Conservation (phyloP, 345 rosid species). For the Hibiscus syriacus region DNA sequence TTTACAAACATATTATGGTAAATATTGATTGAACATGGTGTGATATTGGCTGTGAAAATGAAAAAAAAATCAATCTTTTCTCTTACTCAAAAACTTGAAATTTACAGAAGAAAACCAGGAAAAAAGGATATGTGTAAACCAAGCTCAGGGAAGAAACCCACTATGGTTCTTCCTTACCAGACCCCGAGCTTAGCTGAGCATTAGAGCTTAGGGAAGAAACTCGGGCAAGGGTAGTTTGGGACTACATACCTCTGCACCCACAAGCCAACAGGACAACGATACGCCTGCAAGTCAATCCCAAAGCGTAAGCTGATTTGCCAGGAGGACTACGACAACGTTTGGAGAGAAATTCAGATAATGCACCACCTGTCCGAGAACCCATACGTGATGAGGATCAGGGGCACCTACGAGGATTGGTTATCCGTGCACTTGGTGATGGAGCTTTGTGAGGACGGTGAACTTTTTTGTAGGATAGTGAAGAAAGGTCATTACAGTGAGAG, state of each 20-base stretch:
- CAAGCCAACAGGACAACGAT: constrained; percentile 30
- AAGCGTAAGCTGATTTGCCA: constrained; percentile 62
- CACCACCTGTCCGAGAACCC: constrained; percentile 67
- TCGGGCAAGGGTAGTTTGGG: constrained; percentile 81
- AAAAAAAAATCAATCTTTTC: neutral
- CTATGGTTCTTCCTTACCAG: constrained; percentile 13
- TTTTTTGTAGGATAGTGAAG: constrained; percentile 63
- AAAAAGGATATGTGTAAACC: constrained; percentile 3
- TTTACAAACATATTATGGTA: neutral
- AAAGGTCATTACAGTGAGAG: constrained; percentile 71
- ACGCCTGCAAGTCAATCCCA: constrained; percentile 78
- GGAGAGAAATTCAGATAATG: constrained; percentile 89
- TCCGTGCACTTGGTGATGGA: constrained; percentile 78
- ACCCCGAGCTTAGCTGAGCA: constrained; percentile 21
- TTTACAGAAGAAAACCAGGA: neutral
- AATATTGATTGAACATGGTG: neutral
- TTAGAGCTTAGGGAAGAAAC: constrained; percentile 41
- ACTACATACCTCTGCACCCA: constrained; percentile 65
- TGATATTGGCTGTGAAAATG: neutral
- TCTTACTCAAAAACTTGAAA: neutral
- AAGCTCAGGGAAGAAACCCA: neutral
- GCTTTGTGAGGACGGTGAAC: constrained; percentile 70
- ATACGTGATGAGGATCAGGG: constrained; percentile 53
- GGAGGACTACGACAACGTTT: constrained; percentile 70
- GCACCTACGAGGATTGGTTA: constrained; percentile 40